Conservation (phyloP, 257 asterid genomes). For the Catharanthus roseus region DNA sequence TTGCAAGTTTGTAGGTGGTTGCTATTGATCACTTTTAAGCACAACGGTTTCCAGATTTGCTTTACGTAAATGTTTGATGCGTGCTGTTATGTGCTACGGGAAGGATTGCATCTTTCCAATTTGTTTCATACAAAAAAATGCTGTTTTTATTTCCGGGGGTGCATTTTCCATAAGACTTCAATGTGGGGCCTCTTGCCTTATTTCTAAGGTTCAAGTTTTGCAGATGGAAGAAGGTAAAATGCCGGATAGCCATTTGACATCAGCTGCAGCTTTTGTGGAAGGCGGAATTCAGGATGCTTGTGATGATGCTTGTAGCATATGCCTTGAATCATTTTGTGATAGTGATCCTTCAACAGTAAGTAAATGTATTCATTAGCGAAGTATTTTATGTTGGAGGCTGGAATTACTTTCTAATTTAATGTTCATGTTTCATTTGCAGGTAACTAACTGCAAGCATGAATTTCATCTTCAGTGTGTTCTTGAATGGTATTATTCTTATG, state of each 20-base stretch:
- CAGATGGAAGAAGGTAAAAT: constrained; percentile 72
- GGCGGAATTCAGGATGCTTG: constrained; percentile 92
- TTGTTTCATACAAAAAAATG: background rate
- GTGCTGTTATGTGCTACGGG: background rate
- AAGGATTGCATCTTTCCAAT: background rate
- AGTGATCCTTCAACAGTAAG: constrained; percentile 76
- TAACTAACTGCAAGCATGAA: constrained; percentile 88
- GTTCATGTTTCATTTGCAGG: constrained; percentile 30
- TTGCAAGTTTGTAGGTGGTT: background rate
- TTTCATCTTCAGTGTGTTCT: constrained; percentile 90
- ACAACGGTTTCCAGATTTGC: too few species aligned
- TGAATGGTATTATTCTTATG: constrained; percentile 49
- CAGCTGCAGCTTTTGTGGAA: constrained; percentile 91
- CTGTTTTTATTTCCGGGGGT: background rate
- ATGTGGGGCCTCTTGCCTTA: background rate
- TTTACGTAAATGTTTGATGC: too few species aligned
- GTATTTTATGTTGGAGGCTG: background rate
- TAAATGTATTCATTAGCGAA: background rate
- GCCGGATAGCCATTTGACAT: constrained; percentile 61
- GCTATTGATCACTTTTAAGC: too few species aligned
- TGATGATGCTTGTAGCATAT: constrained; percentile 92
- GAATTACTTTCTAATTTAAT: constrained; percentile 4
- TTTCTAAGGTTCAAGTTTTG: constrained; percentile 14
- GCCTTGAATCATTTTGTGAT: constrained; percentile 78
- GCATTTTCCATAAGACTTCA: background rate